Percentiles rank a stretch among this genome's conserved stretches.
Conservation (phyloP, 2,329 filamentous ascomycete species). For the Leptodontidium sp. region DNA sequence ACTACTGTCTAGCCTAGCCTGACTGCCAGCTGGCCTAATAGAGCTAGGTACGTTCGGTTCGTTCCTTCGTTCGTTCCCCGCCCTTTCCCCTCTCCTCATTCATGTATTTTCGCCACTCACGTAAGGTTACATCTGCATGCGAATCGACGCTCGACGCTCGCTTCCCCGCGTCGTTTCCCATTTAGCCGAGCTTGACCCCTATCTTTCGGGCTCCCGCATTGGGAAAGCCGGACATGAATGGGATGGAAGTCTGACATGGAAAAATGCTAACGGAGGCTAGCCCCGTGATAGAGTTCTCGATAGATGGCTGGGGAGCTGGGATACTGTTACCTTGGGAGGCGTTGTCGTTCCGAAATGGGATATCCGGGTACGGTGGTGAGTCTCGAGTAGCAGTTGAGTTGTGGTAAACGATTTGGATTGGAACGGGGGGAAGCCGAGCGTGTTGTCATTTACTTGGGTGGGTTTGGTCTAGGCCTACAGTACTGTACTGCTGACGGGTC, state of each 20-base stretch:
- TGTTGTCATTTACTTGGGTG: not conserved
- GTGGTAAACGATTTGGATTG: conserved; percentile 1
- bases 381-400: not conserved
- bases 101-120: not conserved
- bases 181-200: conserved; percentile 10
- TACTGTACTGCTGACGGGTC: not conserved
- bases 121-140: not conserved
- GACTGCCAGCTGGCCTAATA: conserved; percentile 14
- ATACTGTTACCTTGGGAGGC: not conserved
- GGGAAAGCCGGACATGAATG: not conserved
- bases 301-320: no score
- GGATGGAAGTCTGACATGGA: not conserved
- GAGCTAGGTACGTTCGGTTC: not conserved
- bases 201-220: not conserved
- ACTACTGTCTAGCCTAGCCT: no score
- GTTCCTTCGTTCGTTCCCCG: not conserved
- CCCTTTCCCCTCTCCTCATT: not conserved
- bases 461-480: not conserved
- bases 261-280: not conserved
- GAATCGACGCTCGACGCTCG: not conserved
- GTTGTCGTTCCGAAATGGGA: not conserved
- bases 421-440: conserved; percentile 4
- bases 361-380: not conserved
- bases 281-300: not conserved
- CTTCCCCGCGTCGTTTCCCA: conserved; percentile 1